phyloP scores from a whole-genome alignment of 1,284 basidiomycete species.

The Cryptococcus neoformans region DNA sequence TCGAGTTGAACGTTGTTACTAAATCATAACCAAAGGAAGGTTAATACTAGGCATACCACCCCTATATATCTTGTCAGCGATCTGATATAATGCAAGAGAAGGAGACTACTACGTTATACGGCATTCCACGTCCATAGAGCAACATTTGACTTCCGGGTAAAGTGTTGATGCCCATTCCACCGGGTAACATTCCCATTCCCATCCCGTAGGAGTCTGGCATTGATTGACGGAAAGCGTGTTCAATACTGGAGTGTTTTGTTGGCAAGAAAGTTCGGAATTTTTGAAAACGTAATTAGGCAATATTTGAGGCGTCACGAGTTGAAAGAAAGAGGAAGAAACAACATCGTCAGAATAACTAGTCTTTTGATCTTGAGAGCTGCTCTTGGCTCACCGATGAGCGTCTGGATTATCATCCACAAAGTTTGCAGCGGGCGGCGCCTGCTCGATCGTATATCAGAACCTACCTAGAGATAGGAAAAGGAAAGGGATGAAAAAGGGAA shows the following conservation, averaged over 20 bases:
- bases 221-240: slow-evolving; percentile 39
- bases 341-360: slow-evolving; percentile 3
- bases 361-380: neutral
- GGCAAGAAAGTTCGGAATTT: no score
- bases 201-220: slow-evolving; percentile 34
- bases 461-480: neutral
- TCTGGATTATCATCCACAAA: slow-evolving; percentile 36
- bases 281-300: neutral
- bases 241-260: slow-evolving; percentile 14
- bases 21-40: no score
- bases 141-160: slow-evolving; percentile 32
- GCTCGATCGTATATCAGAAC: neutral
- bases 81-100: no score
- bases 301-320: neutral
- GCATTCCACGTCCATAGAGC: slow-evolving; percentile 33
- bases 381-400: slow-evolving; percentile 32
- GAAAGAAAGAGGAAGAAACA: neutral
- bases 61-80: no score
- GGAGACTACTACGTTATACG: slow-evolving; percentile 9
- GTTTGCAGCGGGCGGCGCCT: slow-evolving; percentile 36
- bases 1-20: no score
- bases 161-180: slow-evolving; percentile 28
- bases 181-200: slow-evolving; percentile 30
- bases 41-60: no score
- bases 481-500: neutral